These are phyloP conservation scores for Amanita pallidorosea DNA, from an alignment of 768 basidiomycete species.

Conservation along the genomic window DNA sequence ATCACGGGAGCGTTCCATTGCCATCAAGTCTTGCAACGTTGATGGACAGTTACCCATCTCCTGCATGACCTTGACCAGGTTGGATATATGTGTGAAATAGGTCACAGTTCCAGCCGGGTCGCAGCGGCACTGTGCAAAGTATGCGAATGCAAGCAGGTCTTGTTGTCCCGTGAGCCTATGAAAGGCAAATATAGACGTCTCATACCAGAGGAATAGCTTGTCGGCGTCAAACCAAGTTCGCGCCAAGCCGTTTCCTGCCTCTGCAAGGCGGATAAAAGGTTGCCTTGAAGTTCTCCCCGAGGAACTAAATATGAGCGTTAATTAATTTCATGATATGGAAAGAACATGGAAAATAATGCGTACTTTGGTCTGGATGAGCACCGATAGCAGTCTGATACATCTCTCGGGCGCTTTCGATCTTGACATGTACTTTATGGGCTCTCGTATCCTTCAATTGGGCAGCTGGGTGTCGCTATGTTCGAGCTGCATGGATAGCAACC, in stretches of 20 bases:
- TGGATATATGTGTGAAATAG: slow-evolving; percentile 53
- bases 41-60: slow-evolving; percentile 33
- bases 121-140: slow-evolving; percentile 73
- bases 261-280: slow-evolving; percentile 26
- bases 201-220: slow-evolving; percentile 55
- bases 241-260: slow-evolving; percentile 30
- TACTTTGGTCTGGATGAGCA: slow-evolving; percentile 71
- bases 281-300: slow-evolving; percentile 35
- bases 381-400: slow-evolving; percentile 67
- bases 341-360: slow-evolving; percentile 11
- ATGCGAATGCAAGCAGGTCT: slow-evolving; percentile 74
- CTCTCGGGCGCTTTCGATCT: slow-evolving; percentile 50
- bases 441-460: slow-evolving; percentile 32
- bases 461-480: slow-evolving; percentile 18
- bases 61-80: slow-evolving; percentile 39
- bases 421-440: slow-evolving; percentile 33
- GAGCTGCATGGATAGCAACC: slow-evolving; percentile 1
- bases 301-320: slow-evolving; percentile 27
- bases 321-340: neutral
- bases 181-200: neutral
- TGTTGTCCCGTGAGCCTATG: neutral
- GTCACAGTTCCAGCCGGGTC: slow-evolving; percentile 51
- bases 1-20: slow-evolving; percentile 50
- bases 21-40: slow-evolving; percentile 45
- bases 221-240: slow-evolving; percentile 55